Evolutionary conservation across 768 basidiomycete genomes (phyloP).

Genomic region (Lentinula aciculospora): DNA sequence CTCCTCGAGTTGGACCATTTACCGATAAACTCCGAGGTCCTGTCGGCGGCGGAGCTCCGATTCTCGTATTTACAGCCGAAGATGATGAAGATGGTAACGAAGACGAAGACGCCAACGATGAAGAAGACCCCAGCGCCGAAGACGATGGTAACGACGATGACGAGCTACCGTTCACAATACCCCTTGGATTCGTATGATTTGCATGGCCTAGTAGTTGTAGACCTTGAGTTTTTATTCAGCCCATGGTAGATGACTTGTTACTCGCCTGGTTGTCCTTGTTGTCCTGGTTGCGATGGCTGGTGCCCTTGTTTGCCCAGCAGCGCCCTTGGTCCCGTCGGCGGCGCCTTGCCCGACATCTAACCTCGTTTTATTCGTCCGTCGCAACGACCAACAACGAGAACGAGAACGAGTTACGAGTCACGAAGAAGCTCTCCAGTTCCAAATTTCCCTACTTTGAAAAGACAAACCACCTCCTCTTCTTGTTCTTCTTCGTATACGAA

Average conservation of each 20-base stretch:
- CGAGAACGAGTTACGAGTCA: background rate
- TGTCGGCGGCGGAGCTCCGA: constrained; percentile 4
- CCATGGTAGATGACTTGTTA: background rate
- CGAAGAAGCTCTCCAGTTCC: background rate
- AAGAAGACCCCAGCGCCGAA: too few species aligned
- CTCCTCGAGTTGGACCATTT: background rate
- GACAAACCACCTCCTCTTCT: too few species aligned
- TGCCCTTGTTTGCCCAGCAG: constrained; percentile 2
- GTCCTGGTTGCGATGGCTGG: background rate
- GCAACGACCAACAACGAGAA: background rate
- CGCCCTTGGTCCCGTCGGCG: constrained; percentile 6
- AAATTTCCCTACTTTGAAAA: too few species aligned
- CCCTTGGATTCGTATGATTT: background rate
- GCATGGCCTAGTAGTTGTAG: background rate
- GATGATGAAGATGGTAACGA: background rate
- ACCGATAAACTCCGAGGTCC: constrained; percentile 4
- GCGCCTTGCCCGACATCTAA: constrained; percentile 7
- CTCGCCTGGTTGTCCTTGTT: background rate
- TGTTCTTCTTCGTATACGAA: background rate
- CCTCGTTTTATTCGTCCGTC: background rate
- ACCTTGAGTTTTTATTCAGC: background rate
- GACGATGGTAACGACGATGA: background rate
- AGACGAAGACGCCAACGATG: background rate
- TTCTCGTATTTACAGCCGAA: background rate
- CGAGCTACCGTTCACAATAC: background rate